Base-by-base conservation (phyloP, 2,329 filamentous ascomycete species). In the Trichoderma brevicompactum region DNA sequence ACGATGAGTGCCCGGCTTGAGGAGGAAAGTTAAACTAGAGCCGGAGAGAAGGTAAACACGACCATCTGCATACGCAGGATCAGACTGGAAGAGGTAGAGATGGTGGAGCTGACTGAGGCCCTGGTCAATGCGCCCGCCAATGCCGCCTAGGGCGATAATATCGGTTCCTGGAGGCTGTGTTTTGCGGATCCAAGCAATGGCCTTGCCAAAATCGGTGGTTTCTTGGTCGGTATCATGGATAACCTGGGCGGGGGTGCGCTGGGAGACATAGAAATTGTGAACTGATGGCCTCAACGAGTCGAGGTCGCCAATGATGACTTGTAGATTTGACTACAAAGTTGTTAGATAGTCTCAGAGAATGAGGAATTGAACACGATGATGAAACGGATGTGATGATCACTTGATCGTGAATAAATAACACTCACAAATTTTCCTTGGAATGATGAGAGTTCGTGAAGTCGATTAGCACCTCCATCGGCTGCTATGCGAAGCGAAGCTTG, bases 81-180 rank as follows among this genome's bases (percentile, higher is more conserved):
- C 79, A 10, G 76, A 70, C 72, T 89, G 86, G 75, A 86, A 88
- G 55, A 86, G 77, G 70, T 87, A 94, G 52, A 98, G 83, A 74
- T 97, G 92, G 75, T 97, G 92, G 60, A 99, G 84, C 72, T 96
- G 89, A 65, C 92, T 93, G 54, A 99, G 84, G 1, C 90, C 94
- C 75, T 99, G 95, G 77, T 99, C 95, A 15, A 98, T 91, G 36
- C 95, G 88, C 7, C 95, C 95, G 49, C 92, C 92, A 0, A 98
- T 84, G 2, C 94, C 92, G 46, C 94, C 94, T 7, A 97, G 79
- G 43, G 91, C 88, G 12, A 97, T 82, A n/a, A 97, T 87, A 72
- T 94, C 85, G 56, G 84, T 74, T 1, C 72, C 69, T 23, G 68
- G 36, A 5, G 77, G 66, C 48, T 75, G 67, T 34, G 75, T 70